phyloP scores from a whole-genome alignment of 805 yeast genomes.

The Yarrowia keelungensis region DNA sequence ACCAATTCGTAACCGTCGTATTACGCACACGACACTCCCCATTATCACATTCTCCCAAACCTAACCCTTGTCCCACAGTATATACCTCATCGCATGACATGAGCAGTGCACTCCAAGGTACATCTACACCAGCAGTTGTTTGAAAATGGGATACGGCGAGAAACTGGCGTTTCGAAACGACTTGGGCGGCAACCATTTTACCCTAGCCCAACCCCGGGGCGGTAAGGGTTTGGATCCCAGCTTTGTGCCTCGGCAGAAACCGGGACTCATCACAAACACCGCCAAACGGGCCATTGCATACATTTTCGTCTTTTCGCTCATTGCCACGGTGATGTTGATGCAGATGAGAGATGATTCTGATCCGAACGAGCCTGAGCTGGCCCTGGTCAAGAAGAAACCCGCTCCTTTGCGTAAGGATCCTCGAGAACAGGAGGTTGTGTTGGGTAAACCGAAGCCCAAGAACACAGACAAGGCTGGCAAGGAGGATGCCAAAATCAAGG shows the following conservation, averaged over 20 bases:
- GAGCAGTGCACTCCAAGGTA: not conserved
- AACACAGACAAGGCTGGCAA: not conserved
- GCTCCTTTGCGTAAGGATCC: conserved; percentile 27
- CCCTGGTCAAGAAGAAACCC: conserved; percentile 14
- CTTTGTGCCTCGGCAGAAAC: conserved; percentile 36
- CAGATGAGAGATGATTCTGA: conserved; percentile 18
- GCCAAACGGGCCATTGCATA: conserved; percentile 38
- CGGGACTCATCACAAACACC: conserved; percentile 30
- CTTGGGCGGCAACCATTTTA: conserved; percentile 30
- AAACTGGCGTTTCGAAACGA: conserved; percentile 38
- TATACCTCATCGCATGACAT: conserved; percentile 38
- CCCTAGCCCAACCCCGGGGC: not conserved
- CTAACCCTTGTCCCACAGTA: conserved; percentile 20
- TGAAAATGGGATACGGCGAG: conserved; percentile 33
- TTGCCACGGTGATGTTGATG: conserved; percentile 17
- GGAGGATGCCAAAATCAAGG: not conserved
- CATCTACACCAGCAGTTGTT: not conserved
- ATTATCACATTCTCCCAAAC: conserved; percentile 32
- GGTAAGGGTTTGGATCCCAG: conserved; percentile 32
- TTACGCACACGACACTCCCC: too few species aligned
- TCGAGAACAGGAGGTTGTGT: conserved; percentile 23
- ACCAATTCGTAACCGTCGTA: too few species aligned
- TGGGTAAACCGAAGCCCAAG: conserved; percentile 23
- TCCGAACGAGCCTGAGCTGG: conserved; percentile 21
- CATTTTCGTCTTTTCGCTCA: conserved; percentile 10